Conservation (phyloP, 176 grass and related monocot genomes). For the Bolboschoenus planiculmis region DNA sequence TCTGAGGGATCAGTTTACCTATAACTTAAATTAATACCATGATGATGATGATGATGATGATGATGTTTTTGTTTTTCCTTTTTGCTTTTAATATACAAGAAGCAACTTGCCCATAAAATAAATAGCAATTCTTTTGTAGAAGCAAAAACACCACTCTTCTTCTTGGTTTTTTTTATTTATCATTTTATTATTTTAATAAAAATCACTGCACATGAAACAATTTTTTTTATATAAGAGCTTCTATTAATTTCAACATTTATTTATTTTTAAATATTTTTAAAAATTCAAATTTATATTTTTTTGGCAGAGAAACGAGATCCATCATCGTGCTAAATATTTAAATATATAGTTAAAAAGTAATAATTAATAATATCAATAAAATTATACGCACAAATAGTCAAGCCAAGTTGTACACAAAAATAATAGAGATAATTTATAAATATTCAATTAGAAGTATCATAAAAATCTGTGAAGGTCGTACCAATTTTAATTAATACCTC, state of each 20-base stretch:
- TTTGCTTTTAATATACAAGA: background rate
- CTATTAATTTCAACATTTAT: too few species aligned
- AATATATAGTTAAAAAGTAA: too few species aligned
- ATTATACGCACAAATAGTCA: background rate
- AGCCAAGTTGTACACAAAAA: background rate
- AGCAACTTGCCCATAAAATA: background rate
- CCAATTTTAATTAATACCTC: background rate
- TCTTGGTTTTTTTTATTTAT: background rate
- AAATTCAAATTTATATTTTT: too few species aligned
- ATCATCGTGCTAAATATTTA: too few species aligned
- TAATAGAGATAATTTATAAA: background rate
- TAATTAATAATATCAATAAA: background rate
- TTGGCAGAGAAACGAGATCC: too few species aligned
- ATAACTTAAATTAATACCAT: background rate
- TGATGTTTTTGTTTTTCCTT: background rate
- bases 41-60: background rate
- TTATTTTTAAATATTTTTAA: too few species aligned
- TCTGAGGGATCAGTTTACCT: conserved; percentile 13
- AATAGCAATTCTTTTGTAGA: background rate
- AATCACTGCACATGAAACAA: too few species aligned
- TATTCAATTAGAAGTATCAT: background rate
- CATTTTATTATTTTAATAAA: background rate
- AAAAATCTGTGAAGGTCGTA: background rate
- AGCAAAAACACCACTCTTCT: background rate
- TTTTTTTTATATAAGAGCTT: too few species aligned